Evolutionary conservation across 345 rosid species (phyloP), one percentile per base, ranked within the genome.

Genomic region (Ceriops zippeliana): DNA sequence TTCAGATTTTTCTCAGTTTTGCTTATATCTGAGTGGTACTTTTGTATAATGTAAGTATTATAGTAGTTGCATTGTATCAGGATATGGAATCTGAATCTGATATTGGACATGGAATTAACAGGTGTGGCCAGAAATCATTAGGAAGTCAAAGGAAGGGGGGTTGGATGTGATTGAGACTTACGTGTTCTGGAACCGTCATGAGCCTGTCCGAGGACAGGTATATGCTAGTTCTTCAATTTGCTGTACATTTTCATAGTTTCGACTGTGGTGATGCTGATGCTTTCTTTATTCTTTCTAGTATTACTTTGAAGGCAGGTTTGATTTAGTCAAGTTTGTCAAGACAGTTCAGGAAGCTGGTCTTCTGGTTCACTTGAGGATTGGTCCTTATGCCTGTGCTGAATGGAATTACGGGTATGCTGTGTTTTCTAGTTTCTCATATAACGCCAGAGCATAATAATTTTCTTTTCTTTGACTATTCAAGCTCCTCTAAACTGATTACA

Each of bases 341-440:
- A 76, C 82, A 28, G 83, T 85, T 37, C 78, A 83, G 65, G 82
- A 87, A 75, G 92, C 89, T 35, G 92, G 89, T 62, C 87, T 87
- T 66, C 52, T 80, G 21, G 85, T 85, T 75, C 92, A 85, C 73
- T 61, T 87, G 80, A 80, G 92, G 79, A 85, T 87, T 61, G 92
- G 92, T 0, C 92, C 89, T n/a, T 87, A 87, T 79, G 92, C 79
- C 30, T 85, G 92, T 73, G 92, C 92, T 34, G 92, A 87, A 80
- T 87, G 92, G 92, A 87, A 85, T 60, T 87, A 82, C 32, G 89
- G 92, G 92, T 87, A 19, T 7, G 80, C 62, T 72, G 35, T n/a
- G n/a, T 32, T 52, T 38, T 24, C 16, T 17, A 7, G 28, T 22
- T 59, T 64, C 66, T 2, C 16, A 6, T 54, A 60, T 53, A 42